Evolutionary conservation across 2,329 filamentous ascomycete genomes (phyloP).

Genomic region (Zymoseptoria passerinii): DNA sequence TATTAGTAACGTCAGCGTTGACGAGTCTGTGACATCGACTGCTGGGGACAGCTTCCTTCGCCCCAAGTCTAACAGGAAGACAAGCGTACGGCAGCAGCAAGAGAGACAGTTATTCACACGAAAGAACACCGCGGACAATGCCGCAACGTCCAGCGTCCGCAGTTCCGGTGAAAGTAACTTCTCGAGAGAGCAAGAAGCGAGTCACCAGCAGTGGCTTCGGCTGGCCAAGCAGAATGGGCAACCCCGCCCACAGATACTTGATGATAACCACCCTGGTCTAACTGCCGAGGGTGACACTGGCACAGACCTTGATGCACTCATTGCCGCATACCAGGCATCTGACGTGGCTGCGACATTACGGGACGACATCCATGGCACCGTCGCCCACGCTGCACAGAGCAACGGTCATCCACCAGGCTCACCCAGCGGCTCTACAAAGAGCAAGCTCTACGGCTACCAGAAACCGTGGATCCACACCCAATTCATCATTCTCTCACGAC

Average conservation of each 20-base stretch:
- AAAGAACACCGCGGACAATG: constrained; percentile 52
- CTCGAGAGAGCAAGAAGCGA: constrained; percentile 30
- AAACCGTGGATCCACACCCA: constrained; percentile 73
- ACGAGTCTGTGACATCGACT: constrained; percentile 45
- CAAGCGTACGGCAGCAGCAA: constrained; percentile 77
- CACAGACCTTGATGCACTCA: constrained; percentile 75
- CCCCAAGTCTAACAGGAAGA: constrained; percentile 61
- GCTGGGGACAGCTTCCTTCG: constrained; percentile 41
- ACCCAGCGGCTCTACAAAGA: constrained; percentile 42
- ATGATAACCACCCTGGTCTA: constrained; percentile 37
- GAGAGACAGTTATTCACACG: constrained; percentile 86
- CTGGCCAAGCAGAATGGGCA: constrained; percentile 44
- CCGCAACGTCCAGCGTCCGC: constrained; percentile 40
- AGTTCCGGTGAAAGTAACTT: constrained; percentile 46
- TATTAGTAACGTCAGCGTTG: constrained; percentile 62
- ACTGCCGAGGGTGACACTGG: constrained; percentile 43
- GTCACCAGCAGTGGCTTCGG: constrained; percentile 52
- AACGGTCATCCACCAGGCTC: constrained; percentile 51
- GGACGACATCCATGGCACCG: constrained; percentile 68
- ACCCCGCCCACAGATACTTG: constrained; percentile 47
- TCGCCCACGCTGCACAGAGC: constrained; percentile 54
- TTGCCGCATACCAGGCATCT: constrained; percentile 67
- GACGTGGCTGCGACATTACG: constrained; percentile 65
- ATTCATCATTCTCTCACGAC: constrained; percentile 78
- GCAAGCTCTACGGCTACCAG: constrained; percentile 64